A percentile compares a stretch with the other conserved stretches of the same genome.
Conservation (phyloP, 2,329 filamentous ascomycete species). For the Arthrobotrys pseudoclavata region DNA sequence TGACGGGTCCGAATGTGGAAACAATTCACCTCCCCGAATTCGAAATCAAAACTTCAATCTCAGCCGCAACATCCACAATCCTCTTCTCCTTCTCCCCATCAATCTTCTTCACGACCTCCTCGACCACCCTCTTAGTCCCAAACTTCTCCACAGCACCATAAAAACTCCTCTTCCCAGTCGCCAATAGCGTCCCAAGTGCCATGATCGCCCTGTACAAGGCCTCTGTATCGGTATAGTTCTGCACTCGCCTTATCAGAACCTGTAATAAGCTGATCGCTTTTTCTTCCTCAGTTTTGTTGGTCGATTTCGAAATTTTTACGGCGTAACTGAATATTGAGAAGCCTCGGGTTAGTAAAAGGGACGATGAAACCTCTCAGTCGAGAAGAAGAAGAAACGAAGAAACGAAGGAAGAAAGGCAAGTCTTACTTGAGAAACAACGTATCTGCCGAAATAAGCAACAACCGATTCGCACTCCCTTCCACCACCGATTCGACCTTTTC, state of each 20-base stretch:
- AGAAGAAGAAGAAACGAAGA: conserved; percentile 2
- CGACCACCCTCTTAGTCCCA: conserved; percentile 67
- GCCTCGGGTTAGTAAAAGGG: conserved; percentile 21
- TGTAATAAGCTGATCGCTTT: conserved; percentile 70
- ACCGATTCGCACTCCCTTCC: conserved; percentile 75
- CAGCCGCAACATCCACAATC: conserved; percentile 63
- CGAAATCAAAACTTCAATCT: conserved; percentile 43
- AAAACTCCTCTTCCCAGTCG: conserved; percentile 70
- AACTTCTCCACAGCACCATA: conserved; percentile 68
- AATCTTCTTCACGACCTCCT: conserved; percentile 68
- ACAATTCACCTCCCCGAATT: no score
- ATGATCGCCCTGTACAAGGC: conserved; percentile 86
- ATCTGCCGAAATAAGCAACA: conserved; percentile 83
- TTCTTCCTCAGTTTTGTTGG: conserved; percentile 48
- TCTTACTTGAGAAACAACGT: conserved; percentile 82
- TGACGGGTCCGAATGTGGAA: no score
- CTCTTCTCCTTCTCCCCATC: conserved; percentile 68
- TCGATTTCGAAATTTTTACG: conserved; percentile 75
- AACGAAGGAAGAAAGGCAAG: background rate
- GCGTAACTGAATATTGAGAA: conserved; percentile 70
- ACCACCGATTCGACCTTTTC: conserved; percentile 73
- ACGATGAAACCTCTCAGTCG: background rate
- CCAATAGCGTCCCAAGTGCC: conserved; percentile 82
- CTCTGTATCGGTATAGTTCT: conserved; percentile 80
- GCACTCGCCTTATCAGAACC: conserved; percentile 75